Evolutionary conservation across 2,329 filamentous ascomycete species (phyloP).

Genomic region (Neurospora sp.): DNA sequence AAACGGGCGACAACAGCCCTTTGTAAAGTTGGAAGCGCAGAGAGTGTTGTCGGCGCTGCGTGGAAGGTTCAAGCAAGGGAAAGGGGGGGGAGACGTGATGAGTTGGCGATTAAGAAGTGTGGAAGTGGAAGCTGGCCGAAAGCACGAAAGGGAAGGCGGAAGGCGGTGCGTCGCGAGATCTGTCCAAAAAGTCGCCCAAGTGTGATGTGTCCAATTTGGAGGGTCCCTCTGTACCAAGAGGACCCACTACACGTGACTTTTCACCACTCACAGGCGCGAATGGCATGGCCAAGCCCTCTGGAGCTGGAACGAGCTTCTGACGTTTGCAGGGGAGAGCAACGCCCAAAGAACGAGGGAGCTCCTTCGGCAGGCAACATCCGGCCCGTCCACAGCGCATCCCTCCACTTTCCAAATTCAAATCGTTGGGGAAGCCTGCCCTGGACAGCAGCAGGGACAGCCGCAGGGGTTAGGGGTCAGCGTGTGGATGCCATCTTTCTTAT

Average conservation of each 20-base stretch:
- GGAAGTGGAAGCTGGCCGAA: not conserved
- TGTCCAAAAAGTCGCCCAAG: conserved; percentile 18
- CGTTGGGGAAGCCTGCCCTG: not conserved
- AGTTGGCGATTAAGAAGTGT: conserved; percentile 25
- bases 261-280: not conserved
- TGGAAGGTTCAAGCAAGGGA: conserved; percentile 13
- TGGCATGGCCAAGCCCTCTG: not conserved
- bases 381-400: not conserved
- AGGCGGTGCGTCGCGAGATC: conserved; percentile 18
- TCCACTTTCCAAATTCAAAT: not conserved
- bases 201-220: conserved; percentile 23
- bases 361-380: not conserved
- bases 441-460: not conserved
- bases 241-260: conserved; percentile 18
- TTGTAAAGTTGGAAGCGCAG: conserved; percentile 7
- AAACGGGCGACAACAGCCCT: conserved; percentile 23
- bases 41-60: conserved; percentile 19
- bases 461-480: not conserved
- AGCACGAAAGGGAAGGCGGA: conserved; percentile 8
- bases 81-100: conserved; percentile 51
- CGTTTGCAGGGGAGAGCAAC: not conserved
- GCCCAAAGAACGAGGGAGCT: not conserved
- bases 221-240: conserved; percentile 5
- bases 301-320: not conserved
- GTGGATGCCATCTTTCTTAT: not conserved